Conservation (phyloP, 768 basidiomycete genomes). For the Rhodotorula diobovata region DNA sequence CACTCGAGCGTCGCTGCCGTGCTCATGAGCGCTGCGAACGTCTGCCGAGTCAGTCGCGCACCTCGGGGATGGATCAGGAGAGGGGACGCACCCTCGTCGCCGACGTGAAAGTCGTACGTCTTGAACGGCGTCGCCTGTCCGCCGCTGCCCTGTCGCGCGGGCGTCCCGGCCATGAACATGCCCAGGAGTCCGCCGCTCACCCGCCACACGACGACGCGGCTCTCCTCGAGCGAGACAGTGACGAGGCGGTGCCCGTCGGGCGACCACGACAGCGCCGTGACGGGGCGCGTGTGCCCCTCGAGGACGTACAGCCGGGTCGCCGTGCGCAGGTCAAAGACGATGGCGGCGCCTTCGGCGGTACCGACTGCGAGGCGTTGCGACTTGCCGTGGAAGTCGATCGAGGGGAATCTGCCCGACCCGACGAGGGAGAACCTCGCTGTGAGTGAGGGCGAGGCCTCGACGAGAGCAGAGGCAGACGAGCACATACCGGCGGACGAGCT, state of each 20-base stretch:
- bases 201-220: constrained; percentile 85
- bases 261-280: constrained; percentile 83
- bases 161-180: constrained; percentile 75
- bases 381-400: constrained; percentile 84
- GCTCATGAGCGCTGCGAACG: constrained; percentile 55
- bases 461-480: not conserved
- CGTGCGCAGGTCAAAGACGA: constrained; percentile 95
- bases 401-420: constrained; percentile 52
- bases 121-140: constrained; percentile 78
- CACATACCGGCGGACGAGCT: constrained; percentile 86
- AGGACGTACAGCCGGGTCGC: constrained; percentile 91
- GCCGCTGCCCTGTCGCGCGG: constrained; percentile 71
- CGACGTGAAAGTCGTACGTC: constrained; percentile 75
- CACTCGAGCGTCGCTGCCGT: constrained; percentile 64
- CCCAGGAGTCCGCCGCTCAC: constrained; percentile 84
- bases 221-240: constrained; percentile 79
- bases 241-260: constrained; percentile 87
- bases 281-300: constrained; percentile 68
- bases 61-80: not conserved
- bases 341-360: constrained; percentile 84
- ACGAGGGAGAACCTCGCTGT: not conserved
- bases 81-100: constrained; percentile 64
- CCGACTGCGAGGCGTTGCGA: constrained; percentile 88
- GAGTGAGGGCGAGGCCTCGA: constrained; percentile 41
- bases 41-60: constrained; percentile 8